Conservation (phyloP, 306 rosid genomes). For the Quercus ilex region DNA sequence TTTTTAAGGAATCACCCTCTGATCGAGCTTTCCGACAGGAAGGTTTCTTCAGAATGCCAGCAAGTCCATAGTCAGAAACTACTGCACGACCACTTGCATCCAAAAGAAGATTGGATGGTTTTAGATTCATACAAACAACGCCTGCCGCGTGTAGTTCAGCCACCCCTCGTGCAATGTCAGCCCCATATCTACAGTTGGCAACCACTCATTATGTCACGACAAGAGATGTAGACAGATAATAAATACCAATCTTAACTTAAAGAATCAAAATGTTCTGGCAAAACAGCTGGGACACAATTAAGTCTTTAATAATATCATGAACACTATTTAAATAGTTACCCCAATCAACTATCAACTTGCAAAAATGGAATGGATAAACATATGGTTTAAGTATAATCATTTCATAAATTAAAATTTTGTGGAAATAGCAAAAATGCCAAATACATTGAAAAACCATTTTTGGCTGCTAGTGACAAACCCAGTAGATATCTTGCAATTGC, state of each 20-base stretch:
- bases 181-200: slow-evolving; percentile 78
- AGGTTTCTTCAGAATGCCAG: slow-evolving; percentile 88
- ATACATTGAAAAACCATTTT: not conserved
- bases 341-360: not conserved
- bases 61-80: slow-evolving; percentile 97
- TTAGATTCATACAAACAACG: slow-evolving; percentile 92
- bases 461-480: not conserved
- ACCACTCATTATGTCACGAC: slow-evolving; percentile 26
- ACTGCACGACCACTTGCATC: slow-evolving; percentile 83
- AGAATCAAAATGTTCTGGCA: not conserved
- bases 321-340: not conserved
- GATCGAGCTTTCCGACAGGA: slow-evolving; percentile 81
- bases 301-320: not conserved
- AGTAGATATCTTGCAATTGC: not conserved
- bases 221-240: slow-evolving; percentile 2
- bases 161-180: slow-evolving; percentile 95
- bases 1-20: slow-evolving; percentile 73
- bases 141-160: slow-evolving; percentile 99
- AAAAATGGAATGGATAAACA: not conserved
- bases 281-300: not conserved
- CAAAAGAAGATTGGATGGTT: slow-evolving; percentile 96
- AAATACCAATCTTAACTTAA: not conserved
- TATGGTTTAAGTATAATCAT: not conserved
- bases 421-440: not conserved
- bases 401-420: not conserved